Conservation (phyloP, 495 filamentous ascomycete species). For the Podospora comata region DNA sequence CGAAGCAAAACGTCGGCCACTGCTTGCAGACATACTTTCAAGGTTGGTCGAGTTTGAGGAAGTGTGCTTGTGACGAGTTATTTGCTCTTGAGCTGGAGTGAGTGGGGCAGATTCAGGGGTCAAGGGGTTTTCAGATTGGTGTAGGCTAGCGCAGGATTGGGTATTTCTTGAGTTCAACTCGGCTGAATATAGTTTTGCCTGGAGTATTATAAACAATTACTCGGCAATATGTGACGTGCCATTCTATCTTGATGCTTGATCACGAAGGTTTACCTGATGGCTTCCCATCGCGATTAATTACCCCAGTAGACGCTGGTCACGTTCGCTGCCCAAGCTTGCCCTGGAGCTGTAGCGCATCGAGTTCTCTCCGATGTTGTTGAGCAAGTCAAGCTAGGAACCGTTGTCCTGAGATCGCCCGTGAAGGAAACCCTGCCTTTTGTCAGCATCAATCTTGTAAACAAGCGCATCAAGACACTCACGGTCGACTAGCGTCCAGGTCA, state of each 20-base stretch:
- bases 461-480: constrained; percentile 22
- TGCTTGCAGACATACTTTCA: background rate
- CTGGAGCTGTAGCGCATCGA: constrained; percentile 2
- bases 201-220: too few species aligned
- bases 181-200: too few species aligned
- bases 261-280: too few species aligned
- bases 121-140: too few species aligned
- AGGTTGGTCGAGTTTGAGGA: background rate
- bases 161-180: too few species aligned
- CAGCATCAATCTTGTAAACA: background rate
- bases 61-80: background rate
- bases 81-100: background rate
- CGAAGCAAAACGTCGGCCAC: background rate
- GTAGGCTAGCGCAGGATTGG: too few species aligned
- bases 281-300: background rate
- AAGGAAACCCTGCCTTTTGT: constrained; percentile 6
- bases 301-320: constrained; percentile 6
- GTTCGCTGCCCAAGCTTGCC: constrained; percentile 11
- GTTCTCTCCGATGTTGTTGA: constrained; percentile 4
- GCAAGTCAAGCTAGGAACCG: constrained; percentile 9
- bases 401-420: constrained; percentile 15
- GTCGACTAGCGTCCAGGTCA: constrained; percentile 25
- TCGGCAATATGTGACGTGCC: background rate
- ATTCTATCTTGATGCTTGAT: background rate
- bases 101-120: background rate